Base-by-base conservation (phyloP, 495 filamentous ascomycete genomes). In the Talaromyces wortmannii region DNA sequence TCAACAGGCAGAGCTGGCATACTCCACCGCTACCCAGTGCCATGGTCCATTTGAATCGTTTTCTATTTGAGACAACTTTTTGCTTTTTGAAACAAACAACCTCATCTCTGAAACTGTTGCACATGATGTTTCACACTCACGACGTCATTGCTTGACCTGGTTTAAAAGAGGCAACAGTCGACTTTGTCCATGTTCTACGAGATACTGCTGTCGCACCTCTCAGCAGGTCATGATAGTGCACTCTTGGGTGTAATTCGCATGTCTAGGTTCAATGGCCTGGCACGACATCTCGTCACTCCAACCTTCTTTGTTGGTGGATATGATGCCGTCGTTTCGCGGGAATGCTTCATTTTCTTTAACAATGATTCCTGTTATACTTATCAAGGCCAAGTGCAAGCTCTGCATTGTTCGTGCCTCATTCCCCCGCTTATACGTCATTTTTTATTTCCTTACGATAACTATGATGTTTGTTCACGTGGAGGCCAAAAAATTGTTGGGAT, bases 331-430 rank as follows among this genome's bases (percentile, higher is more conserved):
- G 15, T 48, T 48, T 48, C 15, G 17, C 29, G 45, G 15, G 47
- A 51, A 56, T 57, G 57, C 53, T 53, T 47, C 57, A 50, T 52
- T 55, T 56, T 23, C 23, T 23, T 51, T 40, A 52, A 56, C 49
- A 51, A 53, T 58, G 65, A 69, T 61, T 60, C 64, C 58, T 59
- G 57, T 40, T 40, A 40, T 40, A 13, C 8, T 23, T 40, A 13
- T 5, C 36, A 13, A 40, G 36, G 36, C 13, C 36, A 13, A 40
- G 36, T 40, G 36, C 36, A 40, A 40, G 8, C 13, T 10, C 36
- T 13, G 36, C 36, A 40, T 40, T 40, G 36, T 40, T 40, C 36
- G 36, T 13, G 36, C 36, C 36, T 40, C 36, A 8, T 40, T 42
- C 16, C 48, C 32, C 43, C 30, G 47, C 47, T 49, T 6, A 11